A percentile compares a stretch with the other conserved stretches of the same genome.
phyloP scores from a whole-genome alignment of 2,329 filamentous ascomycete genomes.

The Beauveria brongniartii region DNA sequence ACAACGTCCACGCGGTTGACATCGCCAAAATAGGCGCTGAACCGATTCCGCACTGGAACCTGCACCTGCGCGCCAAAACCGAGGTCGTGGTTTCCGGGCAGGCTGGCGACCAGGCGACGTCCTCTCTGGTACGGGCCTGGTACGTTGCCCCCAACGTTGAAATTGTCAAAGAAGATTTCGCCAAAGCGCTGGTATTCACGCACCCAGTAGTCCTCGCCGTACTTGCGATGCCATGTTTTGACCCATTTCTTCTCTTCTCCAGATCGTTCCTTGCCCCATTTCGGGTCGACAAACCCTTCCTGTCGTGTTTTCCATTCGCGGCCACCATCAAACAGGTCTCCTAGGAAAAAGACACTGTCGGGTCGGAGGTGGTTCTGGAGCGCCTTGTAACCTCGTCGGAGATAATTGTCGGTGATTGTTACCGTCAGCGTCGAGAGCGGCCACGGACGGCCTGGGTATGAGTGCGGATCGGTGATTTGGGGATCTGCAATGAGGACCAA shows the following conservation, averaged over 20 bases:
- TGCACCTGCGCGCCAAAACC: conserved; percentile 86
- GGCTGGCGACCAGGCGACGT: conserved; percentile 70
- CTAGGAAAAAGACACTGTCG: conserved; percentile 83
- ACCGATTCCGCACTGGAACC: conserved; percentile 69
- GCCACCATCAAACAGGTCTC: conserved; percentile 91
- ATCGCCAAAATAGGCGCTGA: conserved; percentile 82
- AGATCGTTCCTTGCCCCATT: conserved; percentile 47
- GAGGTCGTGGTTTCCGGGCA: conserved; percentile 93
- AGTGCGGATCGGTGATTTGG: conserved; percentile 87
- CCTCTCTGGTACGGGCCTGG: conserved; percentile 54
- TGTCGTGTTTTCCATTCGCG: conserved; percentile 80
- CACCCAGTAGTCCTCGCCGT: conserved; percentile 78
- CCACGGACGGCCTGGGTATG: conserved; percentile 75
- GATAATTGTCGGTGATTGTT: conserved; percentile 76
- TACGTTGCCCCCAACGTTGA: conserved; percentile 47
- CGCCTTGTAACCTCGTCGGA: conserved; percentile 71
- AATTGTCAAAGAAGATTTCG: conserved; percentile 72
- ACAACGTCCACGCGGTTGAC: conserved; percentile 86
- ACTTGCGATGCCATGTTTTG: conserved; percentile 63
- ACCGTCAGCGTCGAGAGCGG: conserved; percentile 46
- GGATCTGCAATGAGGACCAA: conserved; percentile 82
- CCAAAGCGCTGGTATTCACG: conserved; percentile 79
- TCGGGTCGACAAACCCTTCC: conserved; percentile 50
- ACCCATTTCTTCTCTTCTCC: conserved; percentile 45
- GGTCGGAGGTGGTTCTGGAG: conserved; percentile 71